A percentile compares a stretch with the other conserved stretches of the same genome.
Evolutionary conservation across 2,329 filamentous ascomycete genomes (phyloP).

Genomic region (Aspergillus quadricinctus): DNA sequence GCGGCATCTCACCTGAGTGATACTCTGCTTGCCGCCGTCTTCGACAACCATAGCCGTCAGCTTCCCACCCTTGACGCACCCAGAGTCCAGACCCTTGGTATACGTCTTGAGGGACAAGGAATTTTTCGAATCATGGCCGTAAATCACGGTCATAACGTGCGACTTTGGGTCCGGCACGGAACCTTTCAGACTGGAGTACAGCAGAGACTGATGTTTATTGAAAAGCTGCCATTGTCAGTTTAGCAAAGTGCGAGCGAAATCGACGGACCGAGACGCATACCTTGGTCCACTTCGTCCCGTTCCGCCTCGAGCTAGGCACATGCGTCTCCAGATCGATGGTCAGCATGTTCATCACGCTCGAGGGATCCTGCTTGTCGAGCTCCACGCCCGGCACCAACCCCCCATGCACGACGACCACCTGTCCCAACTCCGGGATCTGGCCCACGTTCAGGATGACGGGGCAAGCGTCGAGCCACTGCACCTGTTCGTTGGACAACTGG

Average conservation of each 20-base stretch:
- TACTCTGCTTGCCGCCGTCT: constrained; percentile 42
- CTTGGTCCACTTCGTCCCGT: constrained; percentile 64
- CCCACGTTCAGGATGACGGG: constrained; percentile 76
- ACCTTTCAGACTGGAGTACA: constrained; percentile 19
- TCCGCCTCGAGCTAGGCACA: constrained; percentile 49
- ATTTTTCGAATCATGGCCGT: constrained; percentile 76
- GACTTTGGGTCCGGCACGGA: constrained; percentile 16
- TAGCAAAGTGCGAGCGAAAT: background rate
- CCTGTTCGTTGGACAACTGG: constrained; percentile 56
- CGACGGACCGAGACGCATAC: constrained; percentile 23
- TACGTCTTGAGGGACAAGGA: constrained; percentile 66
- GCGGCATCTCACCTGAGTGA: constrained; percentile 42
- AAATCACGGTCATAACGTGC: constrained; percentile 65
- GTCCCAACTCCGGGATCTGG: constrained; percentile 54
- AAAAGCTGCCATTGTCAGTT: constrained; percentile 38
- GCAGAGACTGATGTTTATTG: constrained; percentile 44
- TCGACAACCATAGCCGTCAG: constrained; percentile 76
- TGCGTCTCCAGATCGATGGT: constrained; percentile 63
- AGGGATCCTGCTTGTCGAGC: constrained; percentile 68
- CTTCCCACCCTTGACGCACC: constrained; percentile 70
- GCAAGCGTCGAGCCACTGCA: constrained; percentile 63
- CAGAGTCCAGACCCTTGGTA: constrained; percentile 80
- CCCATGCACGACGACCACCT: constrained; percentile 75
- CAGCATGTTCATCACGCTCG: constrained; percentile 88
- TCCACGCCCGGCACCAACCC: constrained; percentile 74